Evolutionary conservation across 2,329 filamentous ascomycete species (phyloP).

Genomic region (Claviceps maximensis): DNA sequence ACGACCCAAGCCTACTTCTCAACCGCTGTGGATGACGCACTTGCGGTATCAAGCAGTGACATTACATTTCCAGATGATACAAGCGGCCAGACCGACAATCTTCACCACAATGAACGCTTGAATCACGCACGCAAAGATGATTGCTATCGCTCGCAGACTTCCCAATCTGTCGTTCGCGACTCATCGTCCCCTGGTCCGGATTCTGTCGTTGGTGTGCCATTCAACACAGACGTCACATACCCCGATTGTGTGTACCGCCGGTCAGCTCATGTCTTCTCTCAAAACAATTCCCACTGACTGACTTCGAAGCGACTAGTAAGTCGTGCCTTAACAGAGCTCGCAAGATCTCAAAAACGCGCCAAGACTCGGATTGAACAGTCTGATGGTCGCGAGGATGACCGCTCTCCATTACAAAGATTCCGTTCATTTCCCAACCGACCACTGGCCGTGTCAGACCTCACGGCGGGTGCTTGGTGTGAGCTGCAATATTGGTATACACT

Average conservation of each 20-base stretch:
- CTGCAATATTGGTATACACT: conserved; percentile 85
- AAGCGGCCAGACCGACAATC: neutral
- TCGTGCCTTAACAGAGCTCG: conserved; percentile 21
- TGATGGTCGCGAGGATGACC: conserved; percentile 16
- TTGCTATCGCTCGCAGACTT: neutral
- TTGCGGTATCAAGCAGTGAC: neutral
- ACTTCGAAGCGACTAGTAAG: conserved; percentile 60
- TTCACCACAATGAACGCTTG: neutral
- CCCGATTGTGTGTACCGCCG: conserved; percentile 36
- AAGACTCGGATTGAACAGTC: neutral
- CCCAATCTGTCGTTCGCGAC: neutral
- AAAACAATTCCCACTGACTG: conserved; percentile 27
- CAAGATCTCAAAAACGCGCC: conserved; percentile 5
- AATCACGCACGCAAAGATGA: neutral
- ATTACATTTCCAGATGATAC: neutral
- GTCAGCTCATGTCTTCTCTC: neutral
- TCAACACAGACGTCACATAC: conserved; percentile 25
- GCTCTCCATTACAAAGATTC: conserved; percentile 61
- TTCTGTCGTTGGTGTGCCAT: conserved; percentile 2
- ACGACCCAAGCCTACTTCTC: neutral
- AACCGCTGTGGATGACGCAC: neutral
- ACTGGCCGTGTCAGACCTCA: conserved; percentile 76
- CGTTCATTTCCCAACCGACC: conserved; percentile 64
- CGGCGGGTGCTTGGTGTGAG: conserved; percentile 90
- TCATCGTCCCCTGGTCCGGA: neutral